Evolutionary conservation across 164 flowering plant species (phyloP).

Genomic region (Macadamia tetraphylla): DNA sequence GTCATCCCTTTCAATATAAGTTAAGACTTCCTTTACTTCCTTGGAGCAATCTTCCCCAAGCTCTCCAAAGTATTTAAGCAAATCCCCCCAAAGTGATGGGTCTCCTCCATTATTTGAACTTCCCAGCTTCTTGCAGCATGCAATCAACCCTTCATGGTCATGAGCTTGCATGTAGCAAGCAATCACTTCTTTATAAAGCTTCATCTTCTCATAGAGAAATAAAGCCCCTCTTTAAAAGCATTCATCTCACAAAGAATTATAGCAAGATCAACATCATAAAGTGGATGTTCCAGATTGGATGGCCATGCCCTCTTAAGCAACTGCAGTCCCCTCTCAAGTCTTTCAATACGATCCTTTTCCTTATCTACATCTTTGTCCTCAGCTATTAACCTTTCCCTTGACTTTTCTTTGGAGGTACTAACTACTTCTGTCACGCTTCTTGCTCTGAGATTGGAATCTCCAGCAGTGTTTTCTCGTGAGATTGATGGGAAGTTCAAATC

Average conservation of each 20-base stretch:
- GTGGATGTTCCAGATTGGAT: slow-evolving; percentile 72
- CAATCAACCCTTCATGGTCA: slow-evolving; percentile 90
- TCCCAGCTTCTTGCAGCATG: slow-evolving; percentile 93
- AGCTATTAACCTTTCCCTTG: slow-evolving; percentile 37
- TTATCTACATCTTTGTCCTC: slow-evolving; percentile 23
- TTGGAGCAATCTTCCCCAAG: slow-evolving; percentile 98
- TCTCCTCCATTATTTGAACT: slow-evolving; percentile 92
- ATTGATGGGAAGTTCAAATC: slow-evolving; percentile 74
- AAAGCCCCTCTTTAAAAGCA: slow-evolving; percentile 76
- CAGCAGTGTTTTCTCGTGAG: slow-evolving; percentile 36
- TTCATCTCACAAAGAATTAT: slow-evolving; percentile 96
- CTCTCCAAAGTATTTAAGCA: slow-evolving; percentile 93
- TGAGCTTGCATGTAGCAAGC: slow-evolving; percentile 97
- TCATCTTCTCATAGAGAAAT: slow-evolving; percentile 91
- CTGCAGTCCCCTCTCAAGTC: slow-evolving; percentile 63
- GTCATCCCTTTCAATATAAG: slow-evolving; percentile 93
- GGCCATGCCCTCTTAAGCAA: slow-evolving; percentile 90
- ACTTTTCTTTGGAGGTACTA: slow-evolving; percentile 24
- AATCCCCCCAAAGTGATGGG: slow-evolving; percentile 89
- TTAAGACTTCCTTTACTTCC: slow-evolving; percentile 91
- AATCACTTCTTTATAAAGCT: slow-evolving; percentile 90
- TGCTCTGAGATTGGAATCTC: slow-evolving; percentile 21
- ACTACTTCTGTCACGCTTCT: slow-evolving; percentile 23
- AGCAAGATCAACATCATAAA: slow-evolving; percentile 88
- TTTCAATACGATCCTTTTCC: slow-evolving; percentile 44